Conservation (phyloP, 768 basidiomycete species). For the Pleurotus giganteus region DNA sequence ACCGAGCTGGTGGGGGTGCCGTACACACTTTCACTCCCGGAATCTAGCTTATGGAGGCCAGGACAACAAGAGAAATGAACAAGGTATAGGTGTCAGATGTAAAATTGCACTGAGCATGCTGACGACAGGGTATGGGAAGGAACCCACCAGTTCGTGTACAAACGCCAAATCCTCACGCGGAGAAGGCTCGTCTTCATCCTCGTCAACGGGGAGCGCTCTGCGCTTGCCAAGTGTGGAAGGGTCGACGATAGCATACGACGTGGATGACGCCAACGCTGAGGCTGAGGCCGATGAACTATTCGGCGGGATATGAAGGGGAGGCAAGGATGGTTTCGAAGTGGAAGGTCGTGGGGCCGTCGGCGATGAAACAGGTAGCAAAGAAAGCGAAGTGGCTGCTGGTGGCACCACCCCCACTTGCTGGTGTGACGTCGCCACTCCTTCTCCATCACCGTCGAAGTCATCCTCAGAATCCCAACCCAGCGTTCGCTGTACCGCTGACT, state of each 20-base stretch:
- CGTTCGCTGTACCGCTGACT: constrained; percentile 28
- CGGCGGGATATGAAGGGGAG: neutral
- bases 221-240: constrained; percentile 37
- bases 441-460: constrained; percentile 25
- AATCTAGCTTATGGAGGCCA: too few species aligned
- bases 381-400: constrained; percentile 10
- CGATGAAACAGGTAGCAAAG: neutral
- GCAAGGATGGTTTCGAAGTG: neutral
- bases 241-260: constrained; percentile 43
- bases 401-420: constrained; percentile 11
- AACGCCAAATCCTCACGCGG: constrained; percentile 24
- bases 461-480: constrained; percentile 38
- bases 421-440: constrained; percentile 1
- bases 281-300: constrained; percentile 14
- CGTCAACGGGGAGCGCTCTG: constrained; percentile 24
- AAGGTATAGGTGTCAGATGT: neutral
- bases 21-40: too few species aligned
- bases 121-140: constrained; percentile 22
- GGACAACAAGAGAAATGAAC: too few species aligned
- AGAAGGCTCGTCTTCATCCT: constrained; percentile 24
- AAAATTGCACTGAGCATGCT: neutral
- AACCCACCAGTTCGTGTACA: constrained; percentile 13
- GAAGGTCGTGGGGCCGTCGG: neutral
- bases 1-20: too few species aligned
- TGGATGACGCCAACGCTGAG: constrained; percentile 13